phyloP scores from a whole-genome alignment of 371 early-diverging fungal species.

The Mucor lusitanicus region DNA sequence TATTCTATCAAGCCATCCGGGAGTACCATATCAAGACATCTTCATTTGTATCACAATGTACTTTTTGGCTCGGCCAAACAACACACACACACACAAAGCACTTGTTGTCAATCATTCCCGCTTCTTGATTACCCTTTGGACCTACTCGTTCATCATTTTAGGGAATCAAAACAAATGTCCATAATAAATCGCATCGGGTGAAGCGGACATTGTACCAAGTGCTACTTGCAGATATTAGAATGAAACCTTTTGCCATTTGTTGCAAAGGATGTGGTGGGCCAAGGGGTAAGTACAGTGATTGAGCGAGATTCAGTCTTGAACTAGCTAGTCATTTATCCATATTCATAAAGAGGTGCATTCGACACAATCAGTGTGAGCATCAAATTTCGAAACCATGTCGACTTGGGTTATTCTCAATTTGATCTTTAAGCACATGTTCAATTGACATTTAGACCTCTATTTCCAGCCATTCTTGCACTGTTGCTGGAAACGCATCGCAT shows the following conservation, averaged over 20 bases:
- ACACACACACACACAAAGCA: neutral
- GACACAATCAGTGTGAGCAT: neutral
- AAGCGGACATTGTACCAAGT: neutral
- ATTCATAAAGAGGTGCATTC: neutral
- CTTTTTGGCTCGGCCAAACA: too few relatives aligned
- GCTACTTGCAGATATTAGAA: neutral
- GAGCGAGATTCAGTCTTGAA: neutral
- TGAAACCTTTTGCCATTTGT: neutral
- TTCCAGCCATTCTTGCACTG: neutral
- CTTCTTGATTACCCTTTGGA: neutral
- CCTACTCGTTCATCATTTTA: neutral
- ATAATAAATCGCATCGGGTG: neutral
- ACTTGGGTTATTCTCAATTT: neutral
- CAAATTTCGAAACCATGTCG: neutral
- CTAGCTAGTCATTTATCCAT: neutral
- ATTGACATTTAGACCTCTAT: neutral
- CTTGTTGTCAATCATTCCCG: neutral
- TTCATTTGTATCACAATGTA: neutral
- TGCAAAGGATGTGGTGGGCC: neutral
- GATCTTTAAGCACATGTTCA: neutral
- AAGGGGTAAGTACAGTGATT: neutral
- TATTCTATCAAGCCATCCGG: neutral
- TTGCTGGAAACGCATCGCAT: neutral
- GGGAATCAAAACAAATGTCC: neutral
- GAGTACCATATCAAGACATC: neutral